Conservation (phyloP, 2,329 filamentous ascomycete genomes). For the Cladosporium colombiae region DNA sequence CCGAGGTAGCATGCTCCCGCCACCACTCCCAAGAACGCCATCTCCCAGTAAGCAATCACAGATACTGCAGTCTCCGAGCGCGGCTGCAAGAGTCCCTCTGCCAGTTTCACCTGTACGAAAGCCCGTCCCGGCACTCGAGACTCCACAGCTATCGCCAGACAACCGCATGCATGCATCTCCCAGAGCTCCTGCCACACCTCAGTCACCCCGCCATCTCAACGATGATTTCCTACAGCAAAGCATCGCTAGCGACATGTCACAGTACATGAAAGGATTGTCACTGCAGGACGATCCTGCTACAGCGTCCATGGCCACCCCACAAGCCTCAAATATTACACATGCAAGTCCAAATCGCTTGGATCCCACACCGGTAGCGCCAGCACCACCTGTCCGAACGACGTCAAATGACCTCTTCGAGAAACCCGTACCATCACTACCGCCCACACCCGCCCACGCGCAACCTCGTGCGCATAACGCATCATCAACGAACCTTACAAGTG, state of each 20-base stretch:
- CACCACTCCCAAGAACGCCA: conserved; percentile 40
- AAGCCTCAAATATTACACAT: conserved; percentile 17
- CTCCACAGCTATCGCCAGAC: conserved; percentile 35
- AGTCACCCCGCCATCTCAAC: conserved; percentile 37
- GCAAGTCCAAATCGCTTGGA: conserved; percentile 4
- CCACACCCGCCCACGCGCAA: conserved; percentile 2
- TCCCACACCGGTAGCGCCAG: background rate
- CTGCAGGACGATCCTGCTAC: conserved; percentile 34
- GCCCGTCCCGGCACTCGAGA: conserved; percentile 37
- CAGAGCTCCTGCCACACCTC: conserved; percentile 36
- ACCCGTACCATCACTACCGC: conserved; percentile 22
- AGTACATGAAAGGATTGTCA: conserved; percentile 39
- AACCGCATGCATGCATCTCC: conserved; percentile 34
- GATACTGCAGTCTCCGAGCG: conserved; percentile 40
- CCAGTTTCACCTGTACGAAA: conserved; percentile 49
- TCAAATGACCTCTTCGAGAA: conserved; percentile 18
- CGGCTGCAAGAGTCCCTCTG: conserved; percentile 47
- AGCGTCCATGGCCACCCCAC: conserved; percentile 27
- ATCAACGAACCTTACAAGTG: background rate
- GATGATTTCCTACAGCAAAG: conserved; percentile 53
- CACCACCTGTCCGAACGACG: background rate
- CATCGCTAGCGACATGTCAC: conserved; percentile 47
- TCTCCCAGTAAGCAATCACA: conserved; percentile 46
- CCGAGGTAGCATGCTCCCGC: conserved; percentile 35
- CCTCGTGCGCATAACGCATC: background rate